Percentiles rank a stretch among this genome's conserved stretches.
These are phyloP conservation scores for Zymoseptoria crescenta DNA, from an alignment of 2,329 filamentous ascomycete genomes.

Conservation along the genomic window DNA sequence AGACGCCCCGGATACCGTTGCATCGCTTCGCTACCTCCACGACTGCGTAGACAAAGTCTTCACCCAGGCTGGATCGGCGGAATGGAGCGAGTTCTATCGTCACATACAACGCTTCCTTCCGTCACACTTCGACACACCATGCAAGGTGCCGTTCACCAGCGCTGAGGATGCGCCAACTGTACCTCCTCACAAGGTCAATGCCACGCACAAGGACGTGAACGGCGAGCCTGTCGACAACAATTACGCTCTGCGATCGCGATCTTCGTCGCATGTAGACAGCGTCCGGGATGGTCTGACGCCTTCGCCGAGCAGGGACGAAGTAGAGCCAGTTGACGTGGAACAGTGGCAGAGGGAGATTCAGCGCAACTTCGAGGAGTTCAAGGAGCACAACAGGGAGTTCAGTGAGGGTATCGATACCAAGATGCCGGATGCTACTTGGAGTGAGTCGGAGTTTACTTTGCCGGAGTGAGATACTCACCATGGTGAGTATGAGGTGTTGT, in stretches of 20 bases:
- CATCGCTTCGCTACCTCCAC: background rate
- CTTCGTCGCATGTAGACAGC: background rate
- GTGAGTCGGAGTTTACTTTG: background rate
- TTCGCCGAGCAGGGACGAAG: background rate
- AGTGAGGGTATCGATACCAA: background rate
- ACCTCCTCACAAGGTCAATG: background rate
- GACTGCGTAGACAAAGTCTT: background rate
- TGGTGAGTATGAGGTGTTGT: background rate
- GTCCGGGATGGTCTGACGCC: background rate
- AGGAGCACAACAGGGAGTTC: background rate
- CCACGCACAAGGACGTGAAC: background rate
- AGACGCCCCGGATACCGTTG: background rate
- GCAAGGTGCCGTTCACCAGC: background rate
- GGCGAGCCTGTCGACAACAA: background rate
- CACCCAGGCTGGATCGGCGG: background rate
- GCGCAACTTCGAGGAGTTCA: background rate
- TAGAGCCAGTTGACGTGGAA: background rate
- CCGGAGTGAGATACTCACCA: background rate
- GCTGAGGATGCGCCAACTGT: background rate
- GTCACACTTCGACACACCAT: background rate
- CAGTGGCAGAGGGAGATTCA: slow-evolving; percentile 1
- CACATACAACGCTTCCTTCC: background rate
- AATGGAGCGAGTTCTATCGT: background rate
- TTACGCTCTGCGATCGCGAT: background rate
- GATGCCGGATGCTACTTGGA: background rate